Evolutionary conservation across 75 land plant genomes (phyloP), one percentile per base, ranked within the genome.

Genomic region (Larix kaempferi): DNA sequence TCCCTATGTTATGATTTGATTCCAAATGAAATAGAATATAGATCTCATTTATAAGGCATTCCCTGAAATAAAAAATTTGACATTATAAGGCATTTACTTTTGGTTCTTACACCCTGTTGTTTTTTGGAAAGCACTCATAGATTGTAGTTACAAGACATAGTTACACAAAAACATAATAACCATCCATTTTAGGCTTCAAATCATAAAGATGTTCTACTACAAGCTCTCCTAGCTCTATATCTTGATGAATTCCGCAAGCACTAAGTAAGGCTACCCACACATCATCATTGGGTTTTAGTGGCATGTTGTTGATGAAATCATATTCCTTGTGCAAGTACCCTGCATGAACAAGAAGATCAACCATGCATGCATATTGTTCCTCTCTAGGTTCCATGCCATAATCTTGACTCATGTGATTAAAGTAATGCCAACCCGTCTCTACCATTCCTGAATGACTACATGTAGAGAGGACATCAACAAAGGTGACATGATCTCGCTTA

Each of bases 261-360:
- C 33, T 57, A 15, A 78, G 75, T 54, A 78, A 78, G 72, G 79
- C 66, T 49, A 33, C 23, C 79, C 79, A 78, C 26, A 67, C 56
- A 12, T 67, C 13, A 54, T 63, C 79, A 23, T 49, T 49, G 54
- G 79, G 79, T 17, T 55, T 21, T 22, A 44, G 23, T 52, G 79
- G 79, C 79, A 78, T 78, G 35, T 57, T 67, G 35, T 49, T 56
- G 56, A 78, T 66, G 37, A 78, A 25, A 19, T 78, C 79, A 49
- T 49, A 49, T 60, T n/a, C 62, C 23, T 60, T 23, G 21, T 60
- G 22, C 62, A 60, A 60, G n/a, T 23, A 21, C 23, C 62, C 62
- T 21, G 23, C 62, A 21, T n/a, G 62, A 60, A n/a, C 62, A 60
- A 60, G 62, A 60, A 60, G n/a, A 60, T 60, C 62, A 60, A 60